phyloP scores from a whole-genome alignment of 768 basidiomycete species.

The Thelephora ganbajun region DNA sequence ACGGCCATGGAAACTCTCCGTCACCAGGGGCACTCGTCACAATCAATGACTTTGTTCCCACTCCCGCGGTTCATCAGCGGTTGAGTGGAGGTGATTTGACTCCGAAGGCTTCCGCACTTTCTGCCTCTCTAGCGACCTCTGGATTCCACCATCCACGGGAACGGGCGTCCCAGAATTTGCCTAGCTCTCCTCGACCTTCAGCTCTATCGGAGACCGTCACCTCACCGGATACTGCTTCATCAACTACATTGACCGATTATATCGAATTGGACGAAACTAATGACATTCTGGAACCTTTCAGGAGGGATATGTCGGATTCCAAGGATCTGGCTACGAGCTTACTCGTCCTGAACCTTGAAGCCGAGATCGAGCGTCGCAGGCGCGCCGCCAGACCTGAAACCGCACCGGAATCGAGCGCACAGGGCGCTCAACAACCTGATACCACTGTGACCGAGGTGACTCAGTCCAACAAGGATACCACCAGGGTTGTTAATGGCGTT shows the following conservation, averaged over 20 bases:
- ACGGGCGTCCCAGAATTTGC: constrained; percentile 7
- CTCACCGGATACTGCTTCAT: constrained; percentile 13
- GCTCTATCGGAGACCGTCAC: constrained; percentile 2
- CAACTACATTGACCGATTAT: constrained; percentile 10
- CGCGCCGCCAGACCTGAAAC: constrained; percentile 5
- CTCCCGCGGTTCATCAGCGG: constrained; percentile 1
- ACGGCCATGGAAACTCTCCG: background rate
- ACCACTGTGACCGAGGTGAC: background rate
- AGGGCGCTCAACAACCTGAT: constrained; percentile 5
- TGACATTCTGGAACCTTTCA: constrained; percentile 22
- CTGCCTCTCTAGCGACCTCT: constrained; percentile 52
- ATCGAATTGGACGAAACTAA: constrained; percentile 9
- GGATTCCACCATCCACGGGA: constrained; percentile 39
- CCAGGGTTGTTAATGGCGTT: constrained; percentile 11
- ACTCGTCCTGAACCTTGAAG: constrained; percentile 30
- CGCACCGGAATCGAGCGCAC: constrained; percentile 1
- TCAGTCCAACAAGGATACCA: constrained; percentile 3
- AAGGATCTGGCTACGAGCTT: constrained; percentile 33
- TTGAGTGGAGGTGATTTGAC: constrained; percentile 22
- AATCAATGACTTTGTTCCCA: constrained; percentile 46
- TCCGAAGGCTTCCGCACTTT: constrained; percentile 44
- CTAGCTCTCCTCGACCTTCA: constrained; percentile 3
- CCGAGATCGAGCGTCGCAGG: constrained; percentile 19
- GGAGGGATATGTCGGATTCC: constrained; percentile 32
- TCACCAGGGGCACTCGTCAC: constrained; percentile 17